These are phyloP conservation scores for Penicillium thymicola DNA, from an alignment of 2,329 filamentous ascomycete genomes.

Conservation along the genomic window DNA sequence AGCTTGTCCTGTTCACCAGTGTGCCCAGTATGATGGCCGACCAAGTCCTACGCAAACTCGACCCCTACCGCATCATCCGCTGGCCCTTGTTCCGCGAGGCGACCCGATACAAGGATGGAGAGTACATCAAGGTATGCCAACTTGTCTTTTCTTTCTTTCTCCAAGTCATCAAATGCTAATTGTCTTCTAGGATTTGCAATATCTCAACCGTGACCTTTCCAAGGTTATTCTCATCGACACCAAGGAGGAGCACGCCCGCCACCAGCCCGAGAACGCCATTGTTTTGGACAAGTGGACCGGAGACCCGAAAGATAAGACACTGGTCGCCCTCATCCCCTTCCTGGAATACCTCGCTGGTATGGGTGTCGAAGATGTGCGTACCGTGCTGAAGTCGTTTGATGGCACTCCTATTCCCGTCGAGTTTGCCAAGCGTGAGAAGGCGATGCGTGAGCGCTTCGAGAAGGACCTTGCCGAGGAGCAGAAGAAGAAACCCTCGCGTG, in stretches of 20 bases:
- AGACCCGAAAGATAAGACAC: conserved; percentile 74
- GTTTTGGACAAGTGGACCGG: conserved; percentile 88
- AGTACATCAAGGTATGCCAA: conserved; percentile 81
- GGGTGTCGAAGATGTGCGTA: conserved; percentile 82
- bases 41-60: conserved; percentile 85
- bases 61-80: conserved; percentile 91
- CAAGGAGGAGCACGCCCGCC: conserved; percentile 72
- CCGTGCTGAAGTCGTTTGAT: conserved; percentile 81
- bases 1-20: conserved; percentile 91
- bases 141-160: conserved; percentile 22
- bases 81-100: conserved; percentile 95
- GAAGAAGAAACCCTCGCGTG: conserved; percentile 57
- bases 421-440: conserved; percentile 82
- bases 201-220: conserved; percentile 90
- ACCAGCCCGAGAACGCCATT: conserved; percentile 96
- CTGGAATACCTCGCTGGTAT: conserved; percentile 96
- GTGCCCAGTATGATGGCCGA: conserved; percentile 81
- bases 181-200: conserved; percentile 75
- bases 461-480: conserved; percentile 69
- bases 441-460: conserved; percentile 79
- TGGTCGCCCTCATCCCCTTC: conserved; percentile 90
- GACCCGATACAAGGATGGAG: conserved; percentile 93
- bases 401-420: conserved; percentile 86
- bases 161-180: conserved; percentile 4
- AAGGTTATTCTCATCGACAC: conserved; percentile 96